Conservation (phyloP, 345 rosid species). For the Lepidium sativum region DNA sequence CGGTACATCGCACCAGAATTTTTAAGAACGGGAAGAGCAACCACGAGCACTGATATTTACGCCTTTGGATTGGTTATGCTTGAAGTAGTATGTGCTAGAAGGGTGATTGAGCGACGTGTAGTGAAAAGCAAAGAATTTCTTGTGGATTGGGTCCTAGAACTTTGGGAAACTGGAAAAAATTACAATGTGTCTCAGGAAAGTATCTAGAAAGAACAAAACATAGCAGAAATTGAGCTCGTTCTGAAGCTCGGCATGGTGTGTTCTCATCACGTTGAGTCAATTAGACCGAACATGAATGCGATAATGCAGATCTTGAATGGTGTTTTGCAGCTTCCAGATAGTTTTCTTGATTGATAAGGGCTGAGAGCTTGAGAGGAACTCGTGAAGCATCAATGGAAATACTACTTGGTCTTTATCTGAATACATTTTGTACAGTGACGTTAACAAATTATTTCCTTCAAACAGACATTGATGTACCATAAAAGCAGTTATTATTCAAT, state of each 20-base stretch:
- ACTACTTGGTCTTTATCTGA: too few relatives aligned
- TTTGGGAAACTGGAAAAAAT: conserved; percentile 21
- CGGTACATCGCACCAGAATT: conserved; percentile 36
- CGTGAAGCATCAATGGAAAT: neutral
- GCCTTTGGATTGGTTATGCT: conserved; percentile 32
- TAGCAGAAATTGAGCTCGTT: conserved; percentile 11
- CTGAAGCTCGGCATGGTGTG: conserved; percentile 27
- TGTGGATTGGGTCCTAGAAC: conserved; percentile 24
- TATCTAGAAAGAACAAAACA: neutral
- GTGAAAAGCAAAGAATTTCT: neutral
- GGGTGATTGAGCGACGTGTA: conserved; percentile 14
- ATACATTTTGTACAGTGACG: too few relatives aligned
- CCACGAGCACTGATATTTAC: conserved; percentile 27
- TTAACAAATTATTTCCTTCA: too few relatives aligned
- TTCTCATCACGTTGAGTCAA: conserved; percentile 3
- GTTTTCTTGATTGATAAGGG: neutral
- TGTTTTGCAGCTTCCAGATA: neutral
- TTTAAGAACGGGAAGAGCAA: conserved; percentile 31
- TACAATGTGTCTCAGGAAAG: conserved; percentile 20
- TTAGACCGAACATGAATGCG: conserved; percentile 19
- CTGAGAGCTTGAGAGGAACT: neutral
- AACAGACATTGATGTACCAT: too few relatives aligned
- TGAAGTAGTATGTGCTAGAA: conserved; percentile 34
- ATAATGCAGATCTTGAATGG: conserved; percentile 16
- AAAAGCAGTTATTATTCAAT: too few relatives aligned